These are phyloP conservation scores for Sarcodon sp. DNA, from an alignment of 768 basidiomycete genomes.

Conservation along the genomic window DNA sequence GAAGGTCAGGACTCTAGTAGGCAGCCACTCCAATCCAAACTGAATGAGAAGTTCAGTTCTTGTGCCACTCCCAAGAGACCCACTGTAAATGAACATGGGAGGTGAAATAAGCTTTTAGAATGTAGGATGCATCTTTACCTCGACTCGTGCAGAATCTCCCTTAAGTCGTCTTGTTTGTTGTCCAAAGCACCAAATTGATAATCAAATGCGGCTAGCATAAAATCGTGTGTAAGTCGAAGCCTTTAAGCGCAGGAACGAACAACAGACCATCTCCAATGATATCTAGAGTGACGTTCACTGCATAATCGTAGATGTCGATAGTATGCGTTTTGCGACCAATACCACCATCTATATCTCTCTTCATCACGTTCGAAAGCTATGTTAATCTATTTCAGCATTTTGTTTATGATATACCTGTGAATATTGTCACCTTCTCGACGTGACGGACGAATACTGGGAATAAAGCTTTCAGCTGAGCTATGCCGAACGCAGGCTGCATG, in stretches of 20 bases:
- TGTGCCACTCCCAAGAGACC: background rate
- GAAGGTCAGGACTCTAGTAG: background rate
- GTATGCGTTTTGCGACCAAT: background rate
- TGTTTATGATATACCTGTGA: background rate
- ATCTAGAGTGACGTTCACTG: background rate
- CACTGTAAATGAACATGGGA: background rate
- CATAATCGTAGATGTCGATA: background rate
- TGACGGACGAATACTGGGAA: background rate
- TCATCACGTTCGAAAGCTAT: background rate
- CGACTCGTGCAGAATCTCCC: background rate
- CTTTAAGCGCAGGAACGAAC: background rate
- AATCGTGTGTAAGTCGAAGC: background rate
- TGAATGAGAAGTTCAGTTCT: background rate
- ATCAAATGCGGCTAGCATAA: background rate
- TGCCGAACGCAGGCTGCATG: background rate
- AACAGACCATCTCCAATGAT: background rate
- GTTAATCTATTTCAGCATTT: background rate
- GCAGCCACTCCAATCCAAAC: background rate
- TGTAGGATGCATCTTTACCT: too few species aligned
- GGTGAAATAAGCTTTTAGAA: background rate
- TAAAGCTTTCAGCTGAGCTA: background rate
- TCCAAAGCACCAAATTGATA: background rate
- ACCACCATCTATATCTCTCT: background rate
- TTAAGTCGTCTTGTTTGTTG: background rate
- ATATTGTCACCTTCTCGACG: background rate